Evolutionary conservation across 2,329 filamentous ascomycete genomes (phyloP).

Genomic region (Pseudopyrenochaeta lycopersici): DNA sequence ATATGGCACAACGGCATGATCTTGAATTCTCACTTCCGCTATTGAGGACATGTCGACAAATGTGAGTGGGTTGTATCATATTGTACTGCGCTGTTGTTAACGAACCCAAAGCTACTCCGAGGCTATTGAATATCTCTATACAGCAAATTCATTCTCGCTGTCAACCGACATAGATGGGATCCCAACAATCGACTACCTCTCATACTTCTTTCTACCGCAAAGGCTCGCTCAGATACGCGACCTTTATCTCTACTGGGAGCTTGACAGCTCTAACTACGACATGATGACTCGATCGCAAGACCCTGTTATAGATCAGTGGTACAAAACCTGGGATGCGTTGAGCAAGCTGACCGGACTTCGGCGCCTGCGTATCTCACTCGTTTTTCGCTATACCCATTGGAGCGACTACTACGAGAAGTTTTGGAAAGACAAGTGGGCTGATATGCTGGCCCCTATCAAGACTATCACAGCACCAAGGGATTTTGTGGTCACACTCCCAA

Average conservation of each 20-base stretch:
- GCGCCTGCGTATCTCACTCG: slow-evolving; percentile 21
- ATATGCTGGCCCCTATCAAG: slow-evolving; percentile 20
- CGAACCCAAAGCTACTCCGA: slow-evolving; percentile 29
- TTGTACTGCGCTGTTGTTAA: not conserved
- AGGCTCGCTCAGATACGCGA: slow-evolving; percentile 25
- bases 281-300: slow-evolving; percentile 3
- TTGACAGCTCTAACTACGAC: slow-evolving; percentile 16
- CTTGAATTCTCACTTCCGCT: slow-evolving; percentile 17
- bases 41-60: slow-evolving; percentile 28
- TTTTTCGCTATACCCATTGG: slow-evolving; percentile 8
- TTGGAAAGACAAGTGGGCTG: slow-evolving; percentile 20
- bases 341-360: slow-evolving; percentile 24
- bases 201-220: slow-evolving; percentile 28
- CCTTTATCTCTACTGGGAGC: slow-evolving; percentile 25
- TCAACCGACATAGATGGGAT: slow-evolving; percentile 18
- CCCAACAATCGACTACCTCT: slow-evolving; percentile 22
- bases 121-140: slow-evolving; percentile 31
- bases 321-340: slow-evolving; percentile 23
- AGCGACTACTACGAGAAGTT: slow-evolving; percentile 11
- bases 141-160: slow-evolving; percentile 25
- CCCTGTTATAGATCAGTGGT: slow-evolving; percentile 15
- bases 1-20: not conserved
- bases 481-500: slow-evolving; percentile 29
- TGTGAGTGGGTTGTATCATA: slow-evolving; percentile 18
- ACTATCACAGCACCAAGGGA: slow-evolving; percentile 16